These are phyloP conservation scores for Corymbia citriodora DNA, from an alignment of 441 rosid species.

Conservation along the genomic window DNA sequence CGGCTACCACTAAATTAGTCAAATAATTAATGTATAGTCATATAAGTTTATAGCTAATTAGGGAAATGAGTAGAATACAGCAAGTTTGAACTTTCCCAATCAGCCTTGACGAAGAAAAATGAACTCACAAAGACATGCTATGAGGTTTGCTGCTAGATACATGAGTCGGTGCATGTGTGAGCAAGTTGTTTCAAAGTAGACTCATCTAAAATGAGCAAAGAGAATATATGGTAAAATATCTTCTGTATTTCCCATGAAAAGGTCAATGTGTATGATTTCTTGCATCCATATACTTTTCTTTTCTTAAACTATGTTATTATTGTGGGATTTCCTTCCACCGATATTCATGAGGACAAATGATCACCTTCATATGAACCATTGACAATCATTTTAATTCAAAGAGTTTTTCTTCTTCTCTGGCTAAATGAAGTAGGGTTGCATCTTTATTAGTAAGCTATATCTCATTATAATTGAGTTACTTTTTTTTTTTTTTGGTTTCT, in stretches of 20 bases:
- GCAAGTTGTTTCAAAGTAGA: neutral
- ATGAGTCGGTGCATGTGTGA: rapidly evolving
- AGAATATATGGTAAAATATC: neutral
- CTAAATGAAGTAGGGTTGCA: neutral
- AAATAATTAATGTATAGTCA: neutral
- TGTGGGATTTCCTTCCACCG: neutral
- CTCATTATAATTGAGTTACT: neutral
- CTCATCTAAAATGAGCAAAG: neutral
- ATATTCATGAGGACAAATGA: neutral
- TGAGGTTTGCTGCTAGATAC: neutral
- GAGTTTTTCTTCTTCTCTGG: rapidly evolving
- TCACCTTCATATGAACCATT: neutral
- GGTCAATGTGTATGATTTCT: neutral
- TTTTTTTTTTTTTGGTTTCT: neutral
- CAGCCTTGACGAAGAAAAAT: neutral
- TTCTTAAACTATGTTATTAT: neutral
- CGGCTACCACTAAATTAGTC: neutral
- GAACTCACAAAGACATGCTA: neutral
- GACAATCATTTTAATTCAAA: neutral
- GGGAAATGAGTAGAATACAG: neutral
- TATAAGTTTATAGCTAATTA: neutral
- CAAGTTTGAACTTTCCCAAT: rapidly evolving
- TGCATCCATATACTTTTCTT: neutral
- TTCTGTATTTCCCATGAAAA: neutral
- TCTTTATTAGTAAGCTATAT: too few relatives aligned